Percentiles rank a stretch among this genome's conserved stretches.
These are phyloP conservation scores for Novymonas esmeraldas DNA, from an alignment of 208 protist genomes.

Conservation along the genomic window DNA sequence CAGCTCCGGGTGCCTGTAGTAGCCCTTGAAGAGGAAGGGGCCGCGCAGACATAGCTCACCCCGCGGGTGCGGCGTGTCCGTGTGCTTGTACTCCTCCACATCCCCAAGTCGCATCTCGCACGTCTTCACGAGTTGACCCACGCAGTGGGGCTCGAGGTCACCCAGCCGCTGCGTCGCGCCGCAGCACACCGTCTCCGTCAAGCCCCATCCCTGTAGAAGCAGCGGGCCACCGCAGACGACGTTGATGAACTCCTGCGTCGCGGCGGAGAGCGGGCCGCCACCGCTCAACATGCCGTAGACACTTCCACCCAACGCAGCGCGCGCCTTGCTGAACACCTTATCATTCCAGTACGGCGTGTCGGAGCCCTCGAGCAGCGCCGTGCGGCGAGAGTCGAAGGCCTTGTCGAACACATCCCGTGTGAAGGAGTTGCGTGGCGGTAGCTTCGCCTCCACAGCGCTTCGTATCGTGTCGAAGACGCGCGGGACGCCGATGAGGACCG, in stretches of 20 bases:
- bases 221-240: constrained; percentile 61
- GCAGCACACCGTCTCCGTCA: constrained; percentile 90
- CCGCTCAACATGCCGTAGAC: constrained; percentile 68
- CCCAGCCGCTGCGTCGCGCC: constrained; percentile 62
- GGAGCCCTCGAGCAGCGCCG: constrained; percentile 61
- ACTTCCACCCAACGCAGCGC: constrained; percentile 67
- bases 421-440: constrained; percentile 62
- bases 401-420: constrained; percentile 75
- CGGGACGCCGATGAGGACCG: constrained; percentile 85
- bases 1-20: constrained; percentile 89
- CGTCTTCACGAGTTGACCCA: constrained; percentile 61
- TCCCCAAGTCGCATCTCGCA: constrained; percentile 91
- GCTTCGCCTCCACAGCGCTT: constrained; percentile 74
- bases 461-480: constrained; percentile 90
- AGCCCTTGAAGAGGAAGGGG: constrained; percentile 86
- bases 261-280: constrained; percentile 79
- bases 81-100: constrained; percentile 80
- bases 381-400: constrained; percentile 60
- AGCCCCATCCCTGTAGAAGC: constrained; percentile 87
- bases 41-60: constrained; percentile 87
- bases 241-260: constrained; percentile 86
- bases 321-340: constrained; percentile 73
- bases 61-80: constrained; percentile 59
- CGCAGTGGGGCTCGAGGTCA: constrained; percentile 52
- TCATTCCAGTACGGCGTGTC: constrained; percentile 89